Conservation (phyloP, 2,329 filamentous ascomycete genomes). For the Ramularia endophylla region DNA sequence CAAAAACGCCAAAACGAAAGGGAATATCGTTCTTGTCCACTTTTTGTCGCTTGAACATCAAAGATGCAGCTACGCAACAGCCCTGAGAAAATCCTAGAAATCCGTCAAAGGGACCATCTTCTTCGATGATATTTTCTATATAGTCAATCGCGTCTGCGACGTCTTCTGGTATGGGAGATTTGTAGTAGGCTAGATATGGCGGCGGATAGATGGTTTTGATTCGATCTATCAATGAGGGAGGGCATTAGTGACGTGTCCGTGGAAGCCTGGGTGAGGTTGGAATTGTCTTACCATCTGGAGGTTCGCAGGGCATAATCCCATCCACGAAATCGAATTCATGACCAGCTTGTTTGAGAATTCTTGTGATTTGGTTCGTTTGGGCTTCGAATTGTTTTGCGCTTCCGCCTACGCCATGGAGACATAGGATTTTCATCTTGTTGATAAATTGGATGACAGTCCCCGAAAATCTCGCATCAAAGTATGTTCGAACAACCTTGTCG, state of each 20-base stretch:
- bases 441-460: too few relatives aligned
- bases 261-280: neutral
- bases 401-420: conserved; percentile 2
- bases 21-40: neutral
- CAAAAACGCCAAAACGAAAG: neutral
- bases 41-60: conserved; percentile 1
- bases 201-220: conserved; percentile 1
- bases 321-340: neutral
- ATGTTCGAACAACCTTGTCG: too few relatives aligned
- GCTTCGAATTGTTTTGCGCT: neutral
- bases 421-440: conserved; percentile 2
- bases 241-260: neutral
- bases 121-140: conserved; percentile 1
- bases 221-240: neutral
- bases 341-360: neutral
- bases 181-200: conserved; percentile 2
- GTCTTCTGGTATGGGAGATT: neutral
- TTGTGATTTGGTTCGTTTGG: conserved; percentile 1
- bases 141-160: neutral
- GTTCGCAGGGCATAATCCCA: neutral
- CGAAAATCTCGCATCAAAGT: too few relatives aligned
- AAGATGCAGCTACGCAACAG: neutral
- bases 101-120: conserved; percentile 1
- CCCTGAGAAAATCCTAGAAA: conserved; percentile 2
- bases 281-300: neutral